Evolutionary conservation across 176 grass and related monocot species (phyloP).

Genomic region (Cymbopogon citratus): DNA sequence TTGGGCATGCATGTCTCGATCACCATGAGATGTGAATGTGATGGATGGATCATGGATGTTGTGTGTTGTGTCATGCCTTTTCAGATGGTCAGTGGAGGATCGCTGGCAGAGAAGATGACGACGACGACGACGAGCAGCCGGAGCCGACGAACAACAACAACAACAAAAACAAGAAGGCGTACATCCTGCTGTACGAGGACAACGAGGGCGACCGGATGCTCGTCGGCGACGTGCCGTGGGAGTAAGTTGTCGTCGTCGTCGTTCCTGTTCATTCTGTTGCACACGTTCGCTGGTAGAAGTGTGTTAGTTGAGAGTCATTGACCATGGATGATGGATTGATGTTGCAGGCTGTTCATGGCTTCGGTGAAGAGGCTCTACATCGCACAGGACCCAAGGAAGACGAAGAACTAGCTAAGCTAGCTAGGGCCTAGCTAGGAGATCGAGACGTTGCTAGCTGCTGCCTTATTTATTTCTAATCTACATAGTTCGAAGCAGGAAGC

Average conservation of each 20-base stretch:
- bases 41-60: not conserved
- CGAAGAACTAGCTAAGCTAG: not conserved
- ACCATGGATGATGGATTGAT: not conserved
- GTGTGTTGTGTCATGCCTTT: not conserved
- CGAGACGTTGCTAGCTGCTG: not conserved
- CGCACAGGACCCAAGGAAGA: conserved; percentile 35
- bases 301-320: not conserved
- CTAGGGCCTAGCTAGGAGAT: not conserved
- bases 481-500: not conserved
- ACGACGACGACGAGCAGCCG: not conserved
- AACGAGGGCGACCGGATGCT: conserved; percentile 71
- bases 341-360: conserved; percentile 53
- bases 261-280: not conserved
- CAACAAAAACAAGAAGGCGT: not conserved
- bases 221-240: conserved; percentile 73
- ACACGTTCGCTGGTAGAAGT: too few relatives aligned
- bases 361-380: conserved; percentile 78
- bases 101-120: conserved; percentile 16
- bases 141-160: not conserved
- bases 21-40: not conserved
- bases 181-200: conserved; percentile 67
- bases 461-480: too few relatives aligned
- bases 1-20: not conserved
- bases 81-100: conserved; percentile 31
- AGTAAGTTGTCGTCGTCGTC: conserved; percentile 30